These are phyloP conservation scores for Bolboschoenoplectus hybrid DNA, from an alignment of 202 grass and related monocot species.

Conservation along the genomic window DNA sequence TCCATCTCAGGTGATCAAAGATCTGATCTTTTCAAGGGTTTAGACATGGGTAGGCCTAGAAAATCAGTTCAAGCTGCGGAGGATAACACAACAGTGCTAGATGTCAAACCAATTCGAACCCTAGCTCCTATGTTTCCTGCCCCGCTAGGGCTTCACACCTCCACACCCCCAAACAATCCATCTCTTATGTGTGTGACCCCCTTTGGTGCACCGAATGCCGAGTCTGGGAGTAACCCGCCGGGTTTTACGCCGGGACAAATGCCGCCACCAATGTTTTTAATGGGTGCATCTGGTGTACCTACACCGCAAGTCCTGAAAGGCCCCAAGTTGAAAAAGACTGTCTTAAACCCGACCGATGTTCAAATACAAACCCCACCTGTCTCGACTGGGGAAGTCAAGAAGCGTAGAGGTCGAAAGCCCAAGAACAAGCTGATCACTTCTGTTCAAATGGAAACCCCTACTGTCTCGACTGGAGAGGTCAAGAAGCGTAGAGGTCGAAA, in stretches of 20 bases:
- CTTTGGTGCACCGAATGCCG: constrained; percentile 63
- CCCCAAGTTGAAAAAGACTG: constrained; percentile 10
- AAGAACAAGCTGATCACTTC: constrained; percentile 15
- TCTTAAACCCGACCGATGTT: background rate
- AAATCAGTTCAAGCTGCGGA: constrained; percentile 9
- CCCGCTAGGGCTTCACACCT: constrained; percentile 63
- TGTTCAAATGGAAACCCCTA: constrained; percentile 9
- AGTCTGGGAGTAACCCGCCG: constrained; percentile 23
- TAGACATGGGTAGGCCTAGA: constrained; percentile 34
- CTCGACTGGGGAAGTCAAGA: constrained; percentile 27
- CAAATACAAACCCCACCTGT: constrained; percentile 12
- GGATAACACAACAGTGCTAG: constrained; percentile 53
- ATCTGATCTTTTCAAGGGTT: constrained; percentile 8
- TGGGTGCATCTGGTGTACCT: constrained; percentile 9
- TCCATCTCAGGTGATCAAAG: constrained; percentile 21
- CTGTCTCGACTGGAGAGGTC: constrained; percentile 17
- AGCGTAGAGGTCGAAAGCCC: constrained; percentile 15
- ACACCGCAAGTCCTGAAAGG: constrained; percentile 23
- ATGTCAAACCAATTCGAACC: constrained; percentile 83
- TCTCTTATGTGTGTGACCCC: constrained; percentile 73
- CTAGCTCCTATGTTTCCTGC: constrained; percentile 91
- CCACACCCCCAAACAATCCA: constrained; percentile 56
- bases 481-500: constrained; percentile 34
- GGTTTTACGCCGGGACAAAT: constrained; percentile 43
- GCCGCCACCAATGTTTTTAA: constrained; percentile 34